Evolutionary conservation across 2,329 filamentous ascomycete species (phyloP), one percentile per base, ranked within the genome.

Genomic region (Pyrenophora seminiperda): DNA sequence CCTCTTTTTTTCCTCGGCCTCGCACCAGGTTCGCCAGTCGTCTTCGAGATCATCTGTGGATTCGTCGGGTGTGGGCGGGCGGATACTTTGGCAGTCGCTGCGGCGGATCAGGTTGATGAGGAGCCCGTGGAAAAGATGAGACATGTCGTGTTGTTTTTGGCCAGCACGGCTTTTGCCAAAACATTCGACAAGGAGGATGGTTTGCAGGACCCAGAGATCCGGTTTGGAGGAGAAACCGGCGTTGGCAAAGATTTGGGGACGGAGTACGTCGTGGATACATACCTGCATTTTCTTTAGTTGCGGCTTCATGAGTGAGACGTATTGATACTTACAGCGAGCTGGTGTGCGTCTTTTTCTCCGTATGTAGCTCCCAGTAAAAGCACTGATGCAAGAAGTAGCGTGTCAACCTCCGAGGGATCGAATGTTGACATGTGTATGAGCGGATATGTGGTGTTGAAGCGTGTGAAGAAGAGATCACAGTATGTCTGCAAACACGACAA

Each of bases 161-260:
- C 83, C 83, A 0, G 83, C 83, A 46, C 83, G 73, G 30, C 81
- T 83, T 63, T 86, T 86, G 2, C 84, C 84, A 47, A 86, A 86
- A 55, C 83, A 86, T 54, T 86, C 84, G 0, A 86, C 82, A 0
- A 87, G 69, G 7, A 87, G 67, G 27, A 86, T 84, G 0, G 82
- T 81, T 52, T 86, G 83, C 0, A 86, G 58, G 0, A 84, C 78
- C 83, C 83, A 86, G 0, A 86, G 70, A 17, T 82, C 77, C 0
- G 84, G 83, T n/a, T 79, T 77, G 0, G 83, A 74, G 1, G 77
- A 83, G 62, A 86, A 87, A 0, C 77, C 78, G 1, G 75, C 70
- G 60, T 83, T 81, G 9, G 79, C 78, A 44, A 86, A 81, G n/a
- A 86, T 83, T 34, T 81, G 79, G 5, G 81, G 80, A 7, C 82